Percentiles rank a stretch among this genome's conserved stretches.
These are phyloP conservation scores for Zasmidium citrigriseum DNA, from an alignment of 2,329 filamentous ascomycete genomes.

Conservation along the genomic window DNA sequence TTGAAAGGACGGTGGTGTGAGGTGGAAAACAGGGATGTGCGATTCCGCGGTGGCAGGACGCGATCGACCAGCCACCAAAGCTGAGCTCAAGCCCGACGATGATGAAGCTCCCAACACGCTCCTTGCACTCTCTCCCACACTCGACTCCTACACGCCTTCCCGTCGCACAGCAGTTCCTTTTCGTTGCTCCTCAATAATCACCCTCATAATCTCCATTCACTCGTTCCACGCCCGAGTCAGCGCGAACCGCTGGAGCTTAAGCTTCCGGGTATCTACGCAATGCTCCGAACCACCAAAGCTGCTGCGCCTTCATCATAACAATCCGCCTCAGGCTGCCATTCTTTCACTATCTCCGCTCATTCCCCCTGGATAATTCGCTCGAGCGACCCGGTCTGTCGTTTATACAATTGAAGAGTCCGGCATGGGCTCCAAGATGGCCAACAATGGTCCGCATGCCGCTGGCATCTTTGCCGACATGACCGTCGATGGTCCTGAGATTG, in stretches of 20 bases:
- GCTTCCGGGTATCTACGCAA: conserved; percentile 6
- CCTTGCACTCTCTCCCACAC: too few species aligned
- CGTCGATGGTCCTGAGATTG: conserved; percentile 88
- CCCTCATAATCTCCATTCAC: neutral
- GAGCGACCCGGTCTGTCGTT: conserved; percentile 2
- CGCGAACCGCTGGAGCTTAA: neutral
- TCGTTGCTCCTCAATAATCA: neutral
- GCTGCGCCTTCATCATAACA: conserved; percentile 4
- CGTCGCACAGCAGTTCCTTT: neutral
- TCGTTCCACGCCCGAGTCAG: neutral
- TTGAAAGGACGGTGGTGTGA: too few species aligned
- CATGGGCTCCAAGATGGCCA: conserved; percentile 22
- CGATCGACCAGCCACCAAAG: too few species aligned
- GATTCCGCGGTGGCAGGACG: too few species aligned
- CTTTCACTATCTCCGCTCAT: neutral
- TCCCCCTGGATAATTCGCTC: neutral
- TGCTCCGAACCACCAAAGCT: neutral
- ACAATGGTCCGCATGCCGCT: conserved; percentile 72
- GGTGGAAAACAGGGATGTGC: too few species aligned
- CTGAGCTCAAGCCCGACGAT: too few species aligned
- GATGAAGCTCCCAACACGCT: too few species aligned
- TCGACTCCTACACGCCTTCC: neutral
- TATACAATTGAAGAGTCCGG: neutral
- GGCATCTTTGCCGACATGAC: conserved; percentile 95
- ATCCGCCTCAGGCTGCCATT: conserved; percentile 3